Evolutionary conservation across 805 yeast genomes (phyloP).

Genomic region (Wickerhamiella kazuoi): DNA sequence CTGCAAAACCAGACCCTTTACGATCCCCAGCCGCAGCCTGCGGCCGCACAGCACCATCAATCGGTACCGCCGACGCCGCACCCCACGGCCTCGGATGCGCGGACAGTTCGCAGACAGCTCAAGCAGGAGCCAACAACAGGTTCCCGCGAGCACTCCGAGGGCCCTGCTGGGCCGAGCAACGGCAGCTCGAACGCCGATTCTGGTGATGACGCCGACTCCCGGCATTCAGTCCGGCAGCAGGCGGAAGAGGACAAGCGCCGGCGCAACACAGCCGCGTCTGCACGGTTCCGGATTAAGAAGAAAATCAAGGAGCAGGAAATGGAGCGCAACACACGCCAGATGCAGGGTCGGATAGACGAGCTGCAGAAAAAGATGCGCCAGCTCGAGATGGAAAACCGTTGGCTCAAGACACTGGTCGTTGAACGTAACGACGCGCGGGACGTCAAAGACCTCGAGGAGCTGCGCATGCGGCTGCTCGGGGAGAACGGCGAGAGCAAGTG

Average conservation of each 20-base stretch:
- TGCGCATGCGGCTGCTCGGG: constrained; percentile 7
- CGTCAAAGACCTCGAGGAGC: constrained; percentile 13
- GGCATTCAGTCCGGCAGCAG: constrained; percentile 6
- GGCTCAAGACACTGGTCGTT: constrained; percentile 65
- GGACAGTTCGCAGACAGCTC: too few species aligned
- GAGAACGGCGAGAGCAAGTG: neutral
- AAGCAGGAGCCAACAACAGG: neutral
- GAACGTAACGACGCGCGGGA: constrained; percentile 38
- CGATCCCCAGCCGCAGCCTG: neutral
- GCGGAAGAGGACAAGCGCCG: constrained; percentile 57
- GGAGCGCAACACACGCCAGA: constrained; percentile 57
- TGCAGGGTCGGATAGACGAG: constrained; percentile 45
- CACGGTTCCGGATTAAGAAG: constrained; percentile 82
- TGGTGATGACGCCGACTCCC: neutral
- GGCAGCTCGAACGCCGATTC: neutral
- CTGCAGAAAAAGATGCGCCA: constrained; percentile 65
- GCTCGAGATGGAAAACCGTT: constrained; percentile 80
- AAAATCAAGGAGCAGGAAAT: constrained; percentile 82
- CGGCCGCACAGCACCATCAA: neutral
- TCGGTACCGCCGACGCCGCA: neutral
- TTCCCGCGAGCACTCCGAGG: neutral
- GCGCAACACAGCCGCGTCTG: constrained; percentile 86
- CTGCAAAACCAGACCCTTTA: constrained; percentile 2
- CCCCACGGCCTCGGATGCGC: neutral
- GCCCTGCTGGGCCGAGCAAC: neutral